Evolutionary conservation across 331 rosid species (phyloP).

Genomic region (Cydonia oblonga): DNA sequence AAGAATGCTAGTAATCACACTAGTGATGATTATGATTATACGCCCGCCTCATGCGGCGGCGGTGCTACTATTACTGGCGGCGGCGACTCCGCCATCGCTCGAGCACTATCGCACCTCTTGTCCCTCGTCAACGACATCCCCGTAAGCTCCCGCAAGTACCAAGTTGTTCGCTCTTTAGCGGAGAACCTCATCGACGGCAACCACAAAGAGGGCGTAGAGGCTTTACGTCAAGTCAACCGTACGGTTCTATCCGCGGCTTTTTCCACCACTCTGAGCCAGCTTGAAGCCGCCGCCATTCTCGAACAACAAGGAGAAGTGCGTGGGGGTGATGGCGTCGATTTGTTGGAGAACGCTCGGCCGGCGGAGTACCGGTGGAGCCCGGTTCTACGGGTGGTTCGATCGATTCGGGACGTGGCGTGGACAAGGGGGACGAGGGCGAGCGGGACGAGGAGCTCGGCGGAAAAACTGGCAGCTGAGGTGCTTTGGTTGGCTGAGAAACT

Average conservation of each 20-base stretch:
- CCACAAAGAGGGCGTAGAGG: slow-evolving; percentile 25
- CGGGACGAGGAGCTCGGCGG: slow-evolving; percentile 26
- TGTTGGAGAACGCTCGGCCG: neutral
- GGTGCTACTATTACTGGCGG: neutral
- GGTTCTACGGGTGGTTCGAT: slow-evolving; percentile 22
- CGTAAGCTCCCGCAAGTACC: slow-evolving; percentile 63
- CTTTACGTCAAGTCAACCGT: slow-evolving; percentile 49
- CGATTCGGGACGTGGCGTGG: slow-evolving; percentile 4
- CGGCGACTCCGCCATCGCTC: slow-evolving; percentile 36
- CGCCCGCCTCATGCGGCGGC: neutral
- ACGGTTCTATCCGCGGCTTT: slow-evolving; percentile 45
- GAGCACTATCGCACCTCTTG: slow-evolving; percentile 67
- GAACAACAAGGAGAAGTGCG: neutral
- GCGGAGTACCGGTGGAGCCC: slow-evolving; percentile 3
- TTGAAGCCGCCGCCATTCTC: slow-evolving; percentile 26
- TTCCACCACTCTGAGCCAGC: slow-evolving; percentile 28
- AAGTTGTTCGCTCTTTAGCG: slow-evolving; percentile 51
- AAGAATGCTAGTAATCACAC: neutral
- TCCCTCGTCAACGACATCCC: slow-evolving; percentile 40
- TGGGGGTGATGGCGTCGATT: neutral
- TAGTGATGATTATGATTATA: neutral
- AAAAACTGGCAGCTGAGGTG: slow-evolving; percentile 61
- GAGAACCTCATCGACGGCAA: slow-evolving; percentile 55
- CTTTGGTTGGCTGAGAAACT: slow-evolving; percentile 60
- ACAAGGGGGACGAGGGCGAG: neutral